Percentiles rank a stretch among this genome's conserved stretches.
These are phyloP conservation scores for Fusarium pseudocircinatum DNA, from an alignment of 2,329 filamentous ascomycete genomes.

Conservation along the genomic window DNA sequence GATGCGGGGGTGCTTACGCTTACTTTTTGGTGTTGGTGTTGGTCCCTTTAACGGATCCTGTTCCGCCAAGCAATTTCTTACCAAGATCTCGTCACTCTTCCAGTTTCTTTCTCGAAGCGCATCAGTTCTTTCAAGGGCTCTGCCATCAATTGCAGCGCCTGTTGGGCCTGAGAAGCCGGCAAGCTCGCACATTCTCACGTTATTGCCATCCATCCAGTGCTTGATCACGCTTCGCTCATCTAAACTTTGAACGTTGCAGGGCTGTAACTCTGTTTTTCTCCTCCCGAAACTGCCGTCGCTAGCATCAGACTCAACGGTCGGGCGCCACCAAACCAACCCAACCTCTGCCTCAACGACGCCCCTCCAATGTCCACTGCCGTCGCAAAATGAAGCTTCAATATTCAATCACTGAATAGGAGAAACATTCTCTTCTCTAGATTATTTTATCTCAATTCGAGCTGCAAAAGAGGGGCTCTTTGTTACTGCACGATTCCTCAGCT, in stretches of 20 bases:
- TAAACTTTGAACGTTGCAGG: neutral
- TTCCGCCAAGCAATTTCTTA: conserved; percentile 12
- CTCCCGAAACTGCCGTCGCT: neutral
- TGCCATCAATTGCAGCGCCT: neutral
- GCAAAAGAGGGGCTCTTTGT: conserved; percentile 1
- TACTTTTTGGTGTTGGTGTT: neutral
- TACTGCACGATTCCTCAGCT: neutral
- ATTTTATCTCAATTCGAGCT: neutral
- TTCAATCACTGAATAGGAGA: neutral
- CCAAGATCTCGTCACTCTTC: neutral
- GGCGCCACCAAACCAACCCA: neutral
- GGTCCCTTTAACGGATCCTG: conserved; percentile 14
- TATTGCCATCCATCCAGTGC: neutral
- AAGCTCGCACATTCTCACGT: too few relatives aligned
- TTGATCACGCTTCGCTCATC: neutral
- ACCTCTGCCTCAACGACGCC: neutral
- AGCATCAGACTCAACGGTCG: neutral
- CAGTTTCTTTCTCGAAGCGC: neutral
- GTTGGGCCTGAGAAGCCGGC: fast-evolving
- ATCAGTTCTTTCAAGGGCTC: neutral
- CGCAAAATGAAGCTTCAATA: fast-evolving
- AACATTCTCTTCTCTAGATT: neutral
- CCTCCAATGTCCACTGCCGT: neutral
- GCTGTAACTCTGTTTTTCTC: neutral
- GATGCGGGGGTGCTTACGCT: conserved; percentile 7